phyloP scores from a whole-genome alignment of 1,139 yeast species.

The Scheffersomyces stambukii region DNA sequence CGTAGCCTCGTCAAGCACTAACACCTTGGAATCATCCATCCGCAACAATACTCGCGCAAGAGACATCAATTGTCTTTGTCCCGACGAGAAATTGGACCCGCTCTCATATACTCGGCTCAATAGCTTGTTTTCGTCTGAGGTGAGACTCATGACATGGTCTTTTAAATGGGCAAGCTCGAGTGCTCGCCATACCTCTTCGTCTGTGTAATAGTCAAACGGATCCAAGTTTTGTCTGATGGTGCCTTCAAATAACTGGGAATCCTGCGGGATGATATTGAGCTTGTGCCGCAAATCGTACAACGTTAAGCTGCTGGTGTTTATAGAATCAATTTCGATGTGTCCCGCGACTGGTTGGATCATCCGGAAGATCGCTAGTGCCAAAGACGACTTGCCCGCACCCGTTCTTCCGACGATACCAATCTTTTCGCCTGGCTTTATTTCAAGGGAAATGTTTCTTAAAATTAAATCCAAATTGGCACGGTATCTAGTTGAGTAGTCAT shows the following conservation, averaged over 20 bases:
- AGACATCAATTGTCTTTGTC: constrained; percentile 75
- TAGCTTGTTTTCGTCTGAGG: constrained; percentile 20
- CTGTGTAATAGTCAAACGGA: constrained; percentile 49
- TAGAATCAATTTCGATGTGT: constrained; percentile 40
- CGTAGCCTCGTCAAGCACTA: constrained; percentile 80
- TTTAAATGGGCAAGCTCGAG: constrained; percentile 52
- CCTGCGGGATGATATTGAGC: constrained; percentile 66
- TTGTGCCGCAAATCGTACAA: constrained; percentile 51
- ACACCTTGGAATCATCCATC: too few species aligned
- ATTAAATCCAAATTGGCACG: constrained; percentile 30
- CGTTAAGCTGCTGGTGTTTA: constrained; percentile 45
- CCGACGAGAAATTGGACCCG: constrained; percentile 71
- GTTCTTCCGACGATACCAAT: constrained; percentile 36
- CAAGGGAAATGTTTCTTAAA: constrained; percentile 20
- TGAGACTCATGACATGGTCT: constrained; percentile 33
- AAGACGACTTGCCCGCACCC: constrained; percentile 35
- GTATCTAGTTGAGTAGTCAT: constrained; percentile 27
- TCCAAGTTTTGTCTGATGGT: constrained; percentile 58
- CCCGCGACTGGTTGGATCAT: constrained; percentile 31
- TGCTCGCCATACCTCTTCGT: constrained; percentile 53
- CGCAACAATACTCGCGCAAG: constrained; percentile 69
- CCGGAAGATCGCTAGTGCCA: constrained; percentile 30
- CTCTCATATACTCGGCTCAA: constrained; percentile 56
- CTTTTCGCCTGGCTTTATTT: constrained; percentile 26
- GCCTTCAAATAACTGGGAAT: constrained; percentile 64